Base-by-base conservation (phyloP, 2,329 filamentous ascomycete genomes). In the Eutypa lata region DNA sequence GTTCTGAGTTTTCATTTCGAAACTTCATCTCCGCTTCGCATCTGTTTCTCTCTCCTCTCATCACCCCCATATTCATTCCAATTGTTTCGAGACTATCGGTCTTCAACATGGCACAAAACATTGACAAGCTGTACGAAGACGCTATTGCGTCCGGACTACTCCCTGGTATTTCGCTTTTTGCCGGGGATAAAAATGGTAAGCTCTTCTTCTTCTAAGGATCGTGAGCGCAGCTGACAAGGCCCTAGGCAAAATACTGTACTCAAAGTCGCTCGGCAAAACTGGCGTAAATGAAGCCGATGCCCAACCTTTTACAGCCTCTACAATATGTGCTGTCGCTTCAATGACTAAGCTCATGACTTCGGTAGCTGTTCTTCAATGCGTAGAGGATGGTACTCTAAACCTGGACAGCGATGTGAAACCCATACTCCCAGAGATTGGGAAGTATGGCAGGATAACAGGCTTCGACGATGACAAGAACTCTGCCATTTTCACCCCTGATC, bases 291-390 rank as follows among this genome's bases (percentile, higher is more conserved):
- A 59, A 22, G 62, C 56, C n/a, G 51, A 44, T 14, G 49, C 61
- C n/a, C 49, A 43, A 2, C 56, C 61, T 10, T 65, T 64, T 43
- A 65, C 63, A 2, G 46, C 56, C 1, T 53, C 55, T 8, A 65
- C 61, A 6, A 47, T 65, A 7, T 59, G 57, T 21, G 40, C 52
- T 2, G 48, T 66, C 31, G 63, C 64, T 10, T 65, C 58, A 3
- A 64, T 64, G 61, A 72, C 68, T 21, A 77, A 77, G 54, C 64
- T 85, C 3, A 55, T 82, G 49, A 74, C 80, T 2, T 73, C 74
- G 2, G 73, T 85, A 49, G 76, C 80, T 2, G 73, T 73, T 1
- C 60, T 85, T n/a, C 78, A 82, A 53, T 75, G 77, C 46, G 78
- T 84, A 2, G 81, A 84, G 31, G 70, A 76, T 7, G 79, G 79